phyloP scores from a whole-genome alignment of 257 asterid species.

The Sherardia arvensis region DNA sequence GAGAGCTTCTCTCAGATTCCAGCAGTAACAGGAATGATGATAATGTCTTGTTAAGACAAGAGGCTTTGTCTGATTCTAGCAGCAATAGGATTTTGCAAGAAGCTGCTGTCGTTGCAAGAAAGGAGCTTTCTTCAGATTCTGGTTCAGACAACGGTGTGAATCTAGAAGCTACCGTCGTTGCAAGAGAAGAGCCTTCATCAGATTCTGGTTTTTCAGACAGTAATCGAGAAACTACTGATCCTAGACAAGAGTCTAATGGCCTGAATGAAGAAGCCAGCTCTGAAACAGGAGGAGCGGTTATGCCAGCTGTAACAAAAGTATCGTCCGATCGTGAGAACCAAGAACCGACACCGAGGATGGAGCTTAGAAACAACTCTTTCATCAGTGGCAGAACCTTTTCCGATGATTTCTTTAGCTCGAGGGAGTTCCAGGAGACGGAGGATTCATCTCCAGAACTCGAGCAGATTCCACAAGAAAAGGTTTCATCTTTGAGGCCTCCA shows the following conservation, averaged over 20 bases:
- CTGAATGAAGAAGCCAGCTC: slow-evolving; percentile 18
- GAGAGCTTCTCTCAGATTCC: slow-evolving; percentile 20
- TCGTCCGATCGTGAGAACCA: slow-evolving; percentile 19
- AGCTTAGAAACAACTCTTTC: slow-evolving; percentile 13
- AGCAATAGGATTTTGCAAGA: slow-evolving; percentile 11
- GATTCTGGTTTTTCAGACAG: too few relatives aligned
- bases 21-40: slow-evolving; percentile 12
- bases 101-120: slow-evolving; percentile 13
- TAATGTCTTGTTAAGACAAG: background rate
- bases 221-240: slow-evolving; percentile 15
- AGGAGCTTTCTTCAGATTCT: slow-evolving; percentile 20
- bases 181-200: slow-evolving; percentile 19
- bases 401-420: slow-evolving; percentile 33
- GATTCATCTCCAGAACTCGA: slow-evolving; percentile 18
- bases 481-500: slow-evolving; percentile 18
- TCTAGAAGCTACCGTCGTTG: slow-evolving; percentile 16
- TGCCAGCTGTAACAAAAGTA: slow-evolving; percentile 16
- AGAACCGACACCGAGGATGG: slow-evolving; percentile 13
- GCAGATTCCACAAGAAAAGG: slow-evolving; percentile 16
- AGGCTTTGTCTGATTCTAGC: slow-evolving; percentile 14
- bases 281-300: slow-evolving; percentile 3
- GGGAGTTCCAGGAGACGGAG: slow-evolving; percentile 23
- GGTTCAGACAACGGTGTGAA: slow-evolving; percentile 18
- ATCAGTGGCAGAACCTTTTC: slow-evolving; percentile 25
- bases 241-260: slow-evolving; percentile 20